A percentile compares a stretch with the other conserved stretches of the same genome.
phyloP scores from a whole-genome alignment of 179 eudicot species.

The Beta lomatogona region DNA sequence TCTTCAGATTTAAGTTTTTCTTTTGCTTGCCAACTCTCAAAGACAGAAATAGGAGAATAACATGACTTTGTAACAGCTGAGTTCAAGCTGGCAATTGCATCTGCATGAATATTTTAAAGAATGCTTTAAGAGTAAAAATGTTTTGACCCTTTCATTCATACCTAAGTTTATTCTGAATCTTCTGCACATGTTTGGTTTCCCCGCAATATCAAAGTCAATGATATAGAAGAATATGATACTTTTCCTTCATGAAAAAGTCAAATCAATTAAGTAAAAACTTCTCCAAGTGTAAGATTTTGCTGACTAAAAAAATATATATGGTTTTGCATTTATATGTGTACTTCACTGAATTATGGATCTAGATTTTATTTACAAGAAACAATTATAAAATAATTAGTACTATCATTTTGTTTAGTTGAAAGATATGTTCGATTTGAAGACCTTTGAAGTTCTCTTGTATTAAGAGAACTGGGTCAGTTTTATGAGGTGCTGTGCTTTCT shows the following conservation, averaged over 20 bases:
- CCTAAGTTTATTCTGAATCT: neutral
- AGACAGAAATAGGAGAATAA: neutral
- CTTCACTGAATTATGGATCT: too few species aligned
- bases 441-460: too few species aligned
- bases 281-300: neutral
- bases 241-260: neutral
- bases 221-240: neutral
- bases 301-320: neutral
- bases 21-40: neutral
- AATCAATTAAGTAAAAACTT: neutral
- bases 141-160: constrained; percentile 14
- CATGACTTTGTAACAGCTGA: constrained; percentile 8
- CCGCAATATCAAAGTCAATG: constrained; percentile 3
- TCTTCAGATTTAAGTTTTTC: neutral
- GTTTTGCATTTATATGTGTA: neutral
- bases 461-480: too few species aligned
- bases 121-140: neutral
- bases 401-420: too few species aligned
- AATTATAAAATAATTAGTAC: too few species aligned
- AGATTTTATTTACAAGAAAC: too few species aligned
- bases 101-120: neutral
- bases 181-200: constrained; percentile 11
- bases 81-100: constrained; percentile 2
- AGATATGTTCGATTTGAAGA: too few species aligned
- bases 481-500: too few species aligned